Base-by-base conservation (phyloP, 2,329 filamentous ascomycete species). In the Botrytis aclada region DNA sequence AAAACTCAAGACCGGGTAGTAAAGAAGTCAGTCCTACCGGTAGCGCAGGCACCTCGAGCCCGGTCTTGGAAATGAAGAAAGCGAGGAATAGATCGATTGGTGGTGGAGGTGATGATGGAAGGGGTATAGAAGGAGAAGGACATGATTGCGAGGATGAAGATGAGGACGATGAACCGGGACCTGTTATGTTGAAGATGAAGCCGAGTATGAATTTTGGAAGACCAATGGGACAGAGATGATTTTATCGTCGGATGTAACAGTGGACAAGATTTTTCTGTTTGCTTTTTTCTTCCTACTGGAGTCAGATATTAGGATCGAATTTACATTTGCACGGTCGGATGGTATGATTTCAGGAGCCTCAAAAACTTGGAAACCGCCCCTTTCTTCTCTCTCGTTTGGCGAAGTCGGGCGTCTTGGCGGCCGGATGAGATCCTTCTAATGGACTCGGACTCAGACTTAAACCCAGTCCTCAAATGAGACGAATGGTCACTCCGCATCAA, bases 121-220 rank as follows among this genome's bases (percentile, higher is more conserved):
- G 56, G n/a, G 51, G 63, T 16, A 58, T 70, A 72, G 45, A 72
- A 71, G 41, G 74, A 74, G 66, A 76, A 25, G 73, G 70, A 22
- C 45, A 63, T 29, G 71, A 51, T 3, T 62, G 60, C 9, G 54
- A 60, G 29, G 73, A 72, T 43, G 70, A 47, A 14, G 69, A 63
- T 4, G 73, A 72, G 29, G 9, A 20, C n/a, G 73, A 73, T 29
- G 77, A 76, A 32, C 29, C 62, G 4, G 51, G n/a, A 56, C 51
- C 51, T 9, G 77, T 76, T 3, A 58, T 51, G 22, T 69, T 79
- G n/a, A 75, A 74, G 62, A n/a, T 79, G 45, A 79, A 78, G 66
- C 71, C 75, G 8, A 78, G 73, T 67, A 61, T 74, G 51, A 79
- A 79, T 72, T 79, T 79, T 74, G 78, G 78, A 22, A 75, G 58